Base-by-base conservation (phyloP, 2,329 filamentous ascomycete species). In the Sclerotinia subarctica region DNA sequence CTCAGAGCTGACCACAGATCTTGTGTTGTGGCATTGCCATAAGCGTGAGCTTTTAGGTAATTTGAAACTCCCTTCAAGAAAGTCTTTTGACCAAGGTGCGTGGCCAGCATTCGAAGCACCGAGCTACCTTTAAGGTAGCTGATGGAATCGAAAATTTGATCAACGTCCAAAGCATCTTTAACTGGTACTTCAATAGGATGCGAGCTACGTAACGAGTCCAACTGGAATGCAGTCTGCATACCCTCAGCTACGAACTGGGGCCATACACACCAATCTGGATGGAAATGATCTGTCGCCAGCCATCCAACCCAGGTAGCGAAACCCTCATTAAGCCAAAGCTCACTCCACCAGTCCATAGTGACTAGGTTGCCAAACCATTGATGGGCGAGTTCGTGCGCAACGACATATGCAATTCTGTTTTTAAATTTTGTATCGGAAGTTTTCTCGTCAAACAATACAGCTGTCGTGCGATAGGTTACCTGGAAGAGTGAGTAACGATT, bases 281-380 rank as follows among this genome's bases (percentile, higher is more conserved):
- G 92, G 67, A 98, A 87, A 77, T 96, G 86, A 77, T 98, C 92
- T 69, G 94, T 74, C 26, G 74, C 75, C 44, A 76, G 69, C 94
- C 94, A 99, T 64, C 94, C 95, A 54, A 97, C 94, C 94, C 94
- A 98, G 3, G 95, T 99, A 53, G 95, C 95, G 77, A 99, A 99
- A 17, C 94, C 94, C 80, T 98, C 94, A 76, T 96, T 96, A 64
- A 96, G 85, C 93, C 93, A 97, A 52, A 95, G 85, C 81, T 96
- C 91, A 77, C 90, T 92, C 92, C 92, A 95, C 93, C 93, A 97
- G 78, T 96, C 92, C 93, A 97, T 97, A 7, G 94, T 97, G 54
- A 96, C 93, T 15, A 97, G 85, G 78, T 97, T 96, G 49, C 93
- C 93, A 74, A 97, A 97, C 94, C 94, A 97, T 81, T 96, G 93